phyloP scores from a whole-genome alignment of 176 grass and related monocot genomes.

The Musa acuminata region DNA sequence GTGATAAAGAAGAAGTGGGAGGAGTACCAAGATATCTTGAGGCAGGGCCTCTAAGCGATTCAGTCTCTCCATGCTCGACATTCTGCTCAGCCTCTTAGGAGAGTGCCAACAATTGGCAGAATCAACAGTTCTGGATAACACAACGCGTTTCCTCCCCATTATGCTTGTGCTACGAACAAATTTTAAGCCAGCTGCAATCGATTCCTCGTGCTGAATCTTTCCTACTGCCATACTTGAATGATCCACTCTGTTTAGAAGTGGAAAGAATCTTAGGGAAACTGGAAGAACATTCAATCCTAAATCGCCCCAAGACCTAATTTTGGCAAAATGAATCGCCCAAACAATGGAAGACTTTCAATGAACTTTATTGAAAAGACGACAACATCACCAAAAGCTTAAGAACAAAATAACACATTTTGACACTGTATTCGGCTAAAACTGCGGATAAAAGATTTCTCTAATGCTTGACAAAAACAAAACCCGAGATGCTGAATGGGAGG shows the following conservation, averaged over 20 bases:
- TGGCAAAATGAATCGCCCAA: too few species aligned
- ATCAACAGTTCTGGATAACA: constrained; percentile 26
- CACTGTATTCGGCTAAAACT: too few species aligned
- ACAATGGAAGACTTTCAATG: too few species aligned
- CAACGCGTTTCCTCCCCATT: constrained; percentile 62
- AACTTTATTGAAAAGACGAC: too few species aligned
- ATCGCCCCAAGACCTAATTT: too few species aligned
- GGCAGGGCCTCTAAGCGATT: constrained; percentile 53
- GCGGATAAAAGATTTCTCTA: too few species aligned
- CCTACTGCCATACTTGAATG: constrained; percentile 46
- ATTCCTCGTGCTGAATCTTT: constrained; percentile 28
- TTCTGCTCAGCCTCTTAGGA: constrained; percentile 33
- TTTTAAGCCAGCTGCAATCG: constrained; percentile 29
- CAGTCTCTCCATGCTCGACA: constrained; percentile 30
- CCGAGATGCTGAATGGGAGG: too few species aligned
- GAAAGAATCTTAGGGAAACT: background rate
- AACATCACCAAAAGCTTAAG: too few species aligned
- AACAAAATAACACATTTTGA: too few species aligned
- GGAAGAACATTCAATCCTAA: too few species aligned
- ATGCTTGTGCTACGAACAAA: constrained; percentile 38
- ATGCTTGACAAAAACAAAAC: too few species aligned
- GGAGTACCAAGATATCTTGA: constrained; percentile 63
- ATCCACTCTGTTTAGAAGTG: background rate
- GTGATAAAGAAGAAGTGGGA: background rate
- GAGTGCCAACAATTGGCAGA: constrained; percentile 13